Evolutionary conservation across 2,329 filamentous ascomycete genomes (phyloP), one percentile per base, ranked within the genome.

Genomic region (Scedosporium dehoogii): DNA sequence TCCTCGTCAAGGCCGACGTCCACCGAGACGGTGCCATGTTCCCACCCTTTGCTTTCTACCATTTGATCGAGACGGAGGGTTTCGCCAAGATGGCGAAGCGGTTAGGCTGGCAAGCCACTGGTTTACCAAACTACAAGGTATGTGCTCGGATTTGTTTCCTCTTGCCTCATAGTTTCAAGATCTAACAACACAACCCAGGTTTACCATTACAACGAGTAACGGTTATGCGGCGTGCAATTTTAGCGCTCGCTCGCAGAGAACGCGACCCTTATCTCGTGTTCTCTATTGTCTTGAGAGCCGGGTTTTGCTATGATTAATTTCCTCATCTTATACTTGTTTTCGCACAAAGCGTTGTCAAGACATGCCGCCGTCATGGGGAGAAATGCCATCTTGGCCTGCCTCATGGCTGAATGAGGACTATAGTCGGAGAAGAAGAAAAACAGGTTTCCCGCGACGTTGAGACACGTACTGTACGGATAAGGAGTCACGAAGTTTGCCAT

Each of bases 21-120:
- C 94, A 99, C 73, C 86, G 94, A 27, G 94, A 99, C 71, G 94
- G 94, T 21, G 93, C 94, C 72, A 99, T 97, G 93, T 99, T 99
- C 77, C 94, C 94, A 18, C 85, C 94, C 0, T 99, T 99, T 72
- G 77, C 93, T 3, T 99, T 99, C 72, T 97, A 97, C 73, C 89
- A 99, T 74, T 81, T 99, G 64, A 96, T 99, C 65, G 94, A 99
- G 79, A 97, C 94, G 0, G 94, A 99, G 72, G 94, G 94, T 0
- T 99, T 99, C 71, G 92, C 94, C 18, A 96, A 93, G 77, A 99
- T 99, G 94, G 92, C 92, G 12, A 88, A 85, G 73, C 81, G 94
- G 67, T 75, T 99, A 70, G 92, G 92, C 58, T 97, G 92, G 87
- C 82, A 88, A 65, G 84, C 90, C 63, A 91, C 83, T 68, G 94